Conservation (phyloP, 129 eudicot species). For the Mikania micrantha region DNA sequence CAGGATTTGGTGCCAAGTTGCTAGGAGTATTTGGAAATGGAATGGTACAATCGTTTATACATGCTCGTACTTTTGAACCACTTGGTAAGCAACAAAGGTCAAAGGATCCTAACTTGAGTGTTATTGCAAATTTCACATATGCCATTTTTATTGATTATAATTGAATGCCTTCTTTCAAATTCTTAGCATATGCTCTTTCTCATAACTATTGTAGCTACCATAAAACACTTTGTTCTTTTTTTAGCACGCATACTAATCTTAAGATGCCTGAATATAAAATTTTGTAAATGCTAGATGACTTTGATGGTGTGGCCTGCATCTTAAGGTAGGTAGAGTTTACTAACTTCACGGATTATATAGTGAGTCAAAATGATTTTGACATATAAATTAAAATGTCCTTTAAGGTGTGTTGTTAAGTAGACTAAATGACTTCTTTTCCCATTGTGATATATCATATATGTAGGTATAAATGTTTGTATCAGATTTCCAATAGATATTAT, state of each 20-base stretch:
- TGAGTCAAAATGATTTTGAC: conserved; percentile 7
- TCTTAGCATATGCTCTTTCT: not conserved
- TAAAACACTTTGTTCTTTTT: not conserved
- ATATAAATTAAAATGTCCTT: not conserved
- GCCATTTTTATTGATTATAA: not conserved
- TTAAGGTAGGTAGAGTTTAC: not conserved
- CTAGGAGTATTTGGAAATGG: conserved; percentile 95
- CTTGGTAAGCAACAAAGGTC: conserved; percentile 50
- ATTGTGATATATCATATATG: not conserved
- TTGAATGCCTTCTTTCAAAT: not conserved
- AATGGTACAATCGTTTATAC: conserved; percentile 91
- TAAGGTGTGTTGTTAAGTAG: not conserved
- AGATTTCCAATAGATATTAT: not conserved
- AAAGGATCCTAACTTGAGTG: not conserved
- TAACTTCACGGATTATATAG: not conserved
- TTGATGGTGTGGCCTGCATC: not conserved
- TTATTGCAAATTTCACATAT: not conserved
- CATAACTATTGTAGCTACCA: not conserved
- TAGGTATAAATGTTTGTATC: not conserved
- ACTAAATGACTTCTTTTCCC: not conserved
- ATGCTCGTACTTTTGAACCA: conserved; percentile 86
- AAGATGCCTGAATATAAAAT: not conserved
- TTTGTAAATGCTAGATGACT: not conserved
- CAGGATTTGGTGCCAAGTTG: conserved; percentile 99
- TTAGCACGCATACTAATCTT: not conserved